Conservation (phyloP, 768 basidiomycete species). For the Phanerodontia chrysosporium region DNA sequence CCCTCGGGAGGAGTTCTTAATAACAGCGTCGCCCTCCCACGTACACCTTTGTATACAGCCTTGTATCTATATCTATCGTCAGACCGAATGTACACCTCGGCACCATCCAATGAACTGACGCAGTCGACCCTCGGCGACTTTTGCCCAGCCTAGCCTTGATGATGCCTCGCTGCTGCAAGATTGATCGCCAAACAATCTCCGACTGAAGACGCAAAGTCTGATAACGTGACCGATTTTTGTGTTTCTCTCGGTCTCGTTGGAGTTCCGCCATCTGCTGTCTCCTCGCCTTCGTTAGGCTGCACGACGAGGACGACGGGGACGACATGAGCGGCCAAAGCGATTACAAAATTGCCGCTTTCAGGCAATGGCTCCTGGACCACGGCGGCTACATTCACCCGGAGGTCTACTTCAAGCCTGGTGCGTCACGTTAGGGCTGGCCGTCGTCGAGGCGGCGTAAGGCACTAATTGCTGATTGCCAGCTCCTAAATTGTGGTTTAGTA, state of each 20-base stretch:
- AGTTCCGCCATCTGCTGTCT: background rate
- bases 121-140: too few species aligned
- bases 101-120: too few species aligned
- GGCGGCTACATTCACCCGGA: conserved; percentile 51
- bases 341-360: conserved; percentile 30
- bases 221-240: background rate
- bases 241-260: background rate
- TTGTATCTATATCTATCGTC: too few species aligned
- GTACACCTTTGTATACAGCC: too few species aligned
- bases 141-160: too few species aligned
- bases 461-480: background rate
- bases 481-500: conserved; percentile 9
- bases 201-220: too few species aligned
- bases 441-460: background rate
- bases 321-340: background rate
- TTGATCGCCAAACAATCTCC: too few species aligned
- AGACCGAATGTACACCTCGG: too few species aligned
- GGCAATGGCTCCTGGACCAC: conserved; percentile 43
- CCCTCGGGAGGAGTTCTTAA: too few species aligned
- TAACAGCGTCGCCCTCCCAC: too few species aligned
- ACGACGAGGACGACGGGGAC: background rate
- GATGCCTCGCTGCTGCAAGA: too few species aligned
- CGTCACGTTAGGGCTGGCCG: conserved; percentile 5
- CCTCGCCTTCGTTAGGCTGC: background rate
- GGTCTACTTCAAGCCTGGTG: conserved; percentile 46